Evolutionary conservation across 176 grass and related monocot genomes (phyloP).

Genomic region (Aegilops tauschii): DNA sequence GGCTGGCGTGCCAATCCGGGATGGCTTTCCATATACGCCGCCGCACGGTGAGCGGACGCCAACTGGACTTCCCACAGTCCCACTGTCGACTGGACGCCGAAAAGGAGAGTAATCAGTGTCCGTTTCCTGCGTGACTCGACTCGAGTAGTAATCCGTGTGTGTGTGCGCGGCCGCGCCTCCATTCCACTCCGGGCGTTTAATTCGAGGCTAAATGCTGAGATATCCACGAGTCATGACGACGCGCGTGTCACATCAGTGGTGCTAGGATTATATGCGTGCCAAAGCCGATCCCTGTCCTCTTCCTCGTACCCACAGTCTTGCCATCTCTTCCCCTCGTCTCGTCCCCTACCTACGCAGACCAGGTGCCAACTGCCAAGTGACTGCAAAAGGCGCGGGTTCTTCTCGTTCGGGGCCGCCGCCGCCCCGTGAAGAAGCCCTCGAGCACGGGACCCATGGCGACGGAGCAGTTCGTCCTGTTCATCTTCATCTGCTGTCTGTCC

Average conservation of each 20-base stretch:
- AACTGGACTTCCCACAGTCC: slow-evolving; percentile 19
- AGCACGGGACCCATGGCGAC: background rate
- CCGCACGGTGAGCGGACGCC: slow-evolving; percentile 1
- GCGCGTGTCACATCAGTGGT: slow-evolving; percentile 10
- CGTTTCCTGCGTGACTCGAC: background rate
- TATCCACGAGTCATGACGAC: background rate
- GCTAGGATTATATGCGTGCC: background rate
- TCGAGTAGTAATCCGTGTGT: background rate
- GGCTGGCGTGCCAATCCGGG: background rate
- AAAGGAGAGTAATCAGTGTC: slow-evolving; percentile 33
- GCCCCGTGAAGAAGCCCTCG: background rate
- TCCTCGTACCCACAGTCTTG: slow-evolving; percentile 12
- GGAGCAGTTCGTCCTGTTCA: slow-evolving; percentile 3
- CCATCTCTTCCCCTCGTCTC: slow-evolving; percentile 27
- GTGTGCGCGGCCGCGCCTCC: too few species aligned
- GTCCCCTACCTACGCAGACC: background rate
- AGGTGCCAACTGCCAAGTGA: background rate
- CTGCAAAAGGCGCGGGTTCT: background rate
- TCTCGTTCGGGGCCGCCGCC: background rate
- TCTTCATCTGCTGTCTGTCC: slow-evolving; percentile 9
- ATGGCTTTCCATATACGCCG: slow-evolving; percentile 29
- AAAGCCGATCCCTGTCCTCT: background rate
- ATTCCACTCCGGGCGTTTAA: slow-evolving; percentile 26
- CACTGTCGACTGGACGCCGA: background rate
- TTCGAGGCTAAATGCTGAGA: slow-evolving; percentile 36